Evolutionary conservation across 2,329 filamentous ascomycete genomes (phyloP), one percentile per base, ranked within the genome.

Genomic region (Fusarium guadeloupense): DNA sequence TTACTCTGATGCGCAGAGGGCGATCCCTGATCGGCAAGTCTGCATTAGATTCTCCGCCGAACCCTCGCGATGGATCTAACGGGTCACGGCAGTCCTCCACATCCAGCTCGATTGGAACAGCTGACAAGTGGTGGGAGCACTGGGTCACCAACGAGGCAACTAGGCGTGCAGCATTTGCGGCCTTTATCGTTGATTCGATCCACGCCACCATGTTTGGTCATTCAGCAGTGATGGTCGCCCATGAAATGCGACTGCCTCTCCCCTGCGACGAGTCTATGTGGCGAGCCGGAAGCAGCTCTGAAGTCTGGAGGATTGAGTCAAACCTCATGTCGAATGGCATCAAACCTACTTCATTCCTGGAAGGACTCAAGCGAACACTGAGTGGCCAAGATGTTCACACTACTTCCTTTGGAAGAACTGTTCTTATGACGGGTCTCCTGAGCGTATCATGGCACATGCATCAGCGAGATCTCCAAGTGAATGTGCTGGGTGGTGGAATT

Each of bases 161-260:
- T 0, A 84, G 92, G 25, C 86, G 95, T 55, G 92, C 90, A 4
- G 95, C 94, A 0, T 98, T 97, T 77, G 93, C 91, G 1, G 95
- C 95, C 0, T 98, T 98, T 72, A 87, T 97, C 37, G 89, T 98
- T 64, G 95, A 99, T 74, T 96, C 93, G 5, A 96, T 93, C 2
- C 95, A 99, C 75, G 93, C 93, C 1, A 97, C 93, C 23, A 97
- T 99, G 90, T 98, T 98, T 75, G 95, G 94, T 0, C 95, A 98
- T 75, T 95, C 93, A 4, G 94, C 92, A 1, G 93, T 96, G 37
- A 97, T 98, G 94, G 93, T 96, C 8, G 93, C 93, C 3, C 93
- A 98, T 70, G 95, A 98, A 75, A 92, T 99, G 85, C 87, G 92
- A 43, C 82, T 98, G 9, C 92, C 93, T 1, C 77, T 99, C 37